A percentile compares a stretch with the other conserved stretches of the same genome.
These are phyloP conservation scores for Phytophthora citricola DNA, from an alignment of 352 stramenopile genomes.

Conservation along the genomic window DNA sequence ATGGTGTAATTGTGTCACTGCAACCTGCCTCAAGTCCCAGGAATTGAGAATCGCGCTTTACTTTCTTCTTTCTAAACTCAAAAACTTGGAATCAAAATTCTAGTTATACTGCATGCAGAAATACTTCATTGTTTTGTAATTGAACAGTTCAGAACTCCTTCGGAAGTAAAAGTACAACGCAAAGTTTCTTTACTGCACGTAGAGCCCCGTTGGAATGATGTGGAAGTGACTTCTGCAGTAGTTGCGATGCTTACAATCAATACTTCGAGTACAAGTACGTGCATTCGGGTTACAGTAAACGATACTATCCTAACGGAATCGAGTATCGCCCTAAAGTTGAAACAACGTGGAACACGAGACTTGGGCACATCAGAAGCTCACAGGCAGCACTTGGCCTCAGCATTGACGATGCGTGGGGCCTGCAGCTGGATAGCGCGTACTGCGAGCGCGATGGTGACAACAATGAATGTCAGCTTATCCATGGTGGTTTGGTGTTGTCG, in stretches of 20 bases:
- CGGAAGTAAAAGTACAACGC: too few species aligned
- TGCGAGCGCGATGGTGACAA: constrained; percentile 1
- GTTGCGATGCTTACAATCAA: too few species aligned
- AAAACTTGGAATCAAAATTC: not conserved
- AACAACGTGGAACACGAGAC: not conserved
- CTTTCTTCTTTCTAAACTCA: not conserved
- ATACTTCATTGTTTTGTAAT: too few species aligned
- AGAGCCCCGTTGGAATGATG: too few species aligned
- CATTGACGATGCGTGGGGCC: not conserved
- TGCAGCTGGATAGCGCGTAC: not conserved
- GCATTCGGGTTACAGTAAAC: too few species aligned
- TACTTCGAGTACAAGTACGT: too few species aligned
- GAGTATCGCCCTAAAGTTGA: not conserved
- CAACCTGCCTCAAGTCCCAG: not conserved
- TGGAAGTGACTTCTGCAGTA: too few species aligned
- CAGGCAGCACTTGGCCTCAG: constrained; percentile 26
- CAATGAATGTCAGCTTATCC: constrained; percentile 14
- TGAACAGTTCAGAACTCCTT: too few species aligned
- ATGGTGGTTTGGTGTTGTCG: constrained; percentile 4
- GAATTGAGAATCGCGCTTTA: not conserved
- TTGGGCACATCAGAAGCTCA: not conserved
- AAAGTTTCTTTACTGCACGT: too few species aligned
- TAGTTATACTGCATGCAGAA: too few species aligned
- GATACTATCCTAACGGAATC: not conserved
- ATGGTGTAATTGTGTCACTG: not conserved